Evolutionary conservation across 306 rosid species (phyloP).

Genomic region (Prunus mira): DNA sequence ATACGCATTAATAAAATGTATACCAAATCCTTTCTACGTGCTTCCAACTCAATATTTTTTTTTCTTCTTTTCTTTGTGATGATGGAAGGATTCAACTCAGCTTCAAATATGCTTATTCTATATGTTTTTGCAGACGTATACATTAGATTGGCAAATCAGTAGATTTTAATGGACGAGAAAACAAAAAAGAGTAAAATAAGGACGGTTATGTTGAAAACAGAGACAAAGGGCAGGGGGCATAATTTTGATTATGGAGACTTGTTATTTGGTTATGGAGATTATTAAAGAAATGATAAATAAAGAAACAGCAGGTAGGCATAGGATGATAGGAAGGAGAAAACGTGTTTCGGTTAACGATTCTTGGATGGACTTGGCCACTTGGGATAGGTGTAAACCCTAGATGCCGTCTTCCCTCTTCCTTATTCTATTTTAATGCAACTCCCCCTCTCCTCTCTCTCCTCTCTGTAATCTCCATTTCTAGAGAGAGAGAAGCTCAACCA

Average conservation of each 20-base stretch:
- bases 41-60: background rate
- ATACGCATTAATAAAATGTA: background rate
- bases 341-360: conserved; percentile 40
- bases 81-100: background rate
- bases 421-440: background rate
- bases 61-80: background rate
- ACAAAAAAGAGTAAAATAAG: background rate
- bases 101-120: background rate
- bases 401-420: conserved; percentile 2
- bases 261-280: too few relatives aligned
- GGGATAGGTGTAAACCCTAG: conserved; percentile 25
- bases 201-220: background rate
- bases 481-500: background rate
- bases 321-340: conserved; percentile 7
- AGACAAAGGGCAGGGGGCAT: background rate
- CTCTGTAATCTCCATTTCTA: background rate
- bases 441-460: background rate
- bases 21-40: background rate
- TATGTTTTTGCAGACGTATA: background rate
- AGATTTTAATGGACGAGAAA: background rate
- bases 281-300: background rate
- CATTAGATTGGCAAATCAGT: background rate
- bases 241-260: background rate
- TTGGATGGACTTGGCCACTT: conserved; percentile 23
- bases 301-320: background rate